These are phyloP conservation scores for Micractinium sp. DNA, from an alignment of 139 green algal genomes.

Conservation along the genomic window DNA sequence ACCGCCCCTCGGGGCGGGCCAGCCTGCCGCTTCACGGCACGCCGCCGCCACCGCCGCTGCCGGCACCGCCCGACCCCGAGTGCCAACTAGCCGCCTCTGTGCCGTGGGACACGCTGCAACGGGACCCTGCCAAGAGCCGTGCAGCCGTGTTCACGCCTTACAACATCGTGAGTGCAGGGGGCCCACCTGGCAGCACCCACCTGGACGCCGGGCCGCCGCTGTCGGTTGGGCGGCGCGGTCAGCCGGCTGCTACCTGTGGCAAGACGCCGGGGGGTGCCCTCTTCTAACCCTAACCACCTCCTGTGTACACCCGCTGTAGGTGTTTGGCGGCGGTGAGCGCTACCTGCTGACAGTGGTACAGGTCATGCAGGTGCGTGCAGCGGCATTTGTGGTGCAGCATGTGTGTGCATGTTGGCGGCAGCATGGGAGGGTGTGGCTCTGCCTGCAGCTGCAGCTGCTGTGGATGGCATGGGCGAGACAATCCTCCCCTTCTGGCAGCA, in stretches of 20 bases:
- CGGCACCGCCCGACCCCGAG: too few species aligned
- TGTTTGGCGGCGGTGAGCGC: conserved; percentile 40
- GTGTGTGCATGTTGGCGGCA: not conserved
- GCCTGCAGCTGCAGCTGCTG: not conserved
- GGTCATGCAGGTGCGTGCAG: conserved; percentile 17
- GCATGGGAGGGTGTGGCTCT: not conserved
- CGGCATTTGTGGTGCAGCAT: not conserved
- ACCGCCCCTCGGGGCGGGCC: not conserved
- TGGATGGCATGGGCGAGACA: not conserved
- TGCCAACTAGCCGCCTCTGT: not conserved
- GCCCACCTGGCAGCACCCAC: not conserved
- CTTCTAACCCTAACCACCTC: not conserved
- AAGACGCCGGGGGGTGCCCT: not conserved
- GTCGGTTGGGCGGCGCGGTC: not conserved
- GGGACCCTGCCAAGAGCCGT: conserved; percentile 7
- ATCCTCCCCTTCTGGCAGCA: too few species aligned
- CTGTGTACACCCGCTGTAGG: not conserved
- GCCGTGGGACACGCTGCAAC: conserved; percentile 5
- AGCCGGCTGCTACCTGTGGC: not conserved
- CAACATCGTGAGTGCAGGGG: conserved; percentile 29
- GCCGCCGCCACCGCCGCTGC: not conserved
- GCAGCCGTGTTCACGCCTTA: conserved; percentile 37
- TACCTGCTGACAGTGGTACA: conserved; percentile 34
- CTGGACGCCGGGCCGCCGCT: not conserved
- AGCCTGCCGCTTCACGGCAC: not conserved